These are phyloP conservation scores for Verticillium klebahnii DNA, from an alignment of 2,329 filamentous ascomycete genomes.

Conservation along the genomic window DNA sequence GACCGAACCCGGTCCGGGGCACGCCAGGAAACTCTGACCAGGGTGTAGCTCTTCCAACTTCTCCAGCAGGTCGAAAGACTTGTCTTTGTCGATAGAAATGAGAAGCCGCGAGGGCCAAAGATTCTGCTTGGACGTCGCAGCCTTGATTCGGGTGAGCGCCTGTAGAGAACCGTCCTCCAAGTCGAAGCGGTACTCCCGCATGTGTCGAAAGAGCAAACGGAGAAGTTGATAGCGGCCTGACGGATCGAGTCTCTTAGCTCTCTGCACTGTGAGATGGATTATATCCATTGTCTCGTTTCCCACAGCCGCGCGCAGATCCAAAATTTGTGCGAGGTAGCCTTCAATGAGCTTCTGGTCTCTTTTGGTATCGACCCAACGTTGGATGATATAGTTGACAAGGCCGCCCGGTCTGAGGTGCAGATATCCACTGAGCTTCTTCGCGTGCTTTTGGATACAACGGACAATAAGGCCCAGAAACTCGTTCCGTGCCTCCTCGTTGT, in stretches of 20 bases:
- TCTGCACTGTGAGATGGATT: neutral
- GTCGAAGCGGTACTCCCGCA: constrained; percentile 13
- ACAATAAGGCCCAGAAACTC: constrained; percentile 13
- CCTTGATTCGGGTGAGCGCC: constrained; percentile 7
- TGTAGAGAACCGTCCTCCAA: constrained; percentile 14
- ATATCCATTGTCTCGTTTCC: neutral
- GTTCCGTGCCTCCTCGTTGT: constrained; percentile 5
- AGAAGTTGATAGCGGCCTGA: constrained; percentile 15
- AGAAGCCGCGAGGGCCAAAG: neutral
- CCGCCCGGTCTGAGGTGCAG: neutral
- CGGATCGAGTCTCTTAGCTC: neutral
- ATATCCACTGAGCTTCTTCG: neutral
- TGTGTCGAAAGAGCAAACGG: constrained; percentile 14
- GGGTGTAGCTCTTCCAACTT: neutral
- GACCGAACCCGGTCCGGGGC: neutral
- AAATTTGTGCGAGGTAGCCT: neutral
- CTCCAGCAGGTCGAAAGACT: neutral
- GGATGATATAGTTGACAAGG: neutral
- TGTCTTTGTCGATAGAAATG: neutral
- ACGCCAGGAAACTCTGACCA: neutral
- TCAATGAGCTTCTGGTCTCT: neutral
- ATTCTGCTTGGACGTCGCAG: neutral
- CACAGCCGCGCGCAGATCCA: neutral
- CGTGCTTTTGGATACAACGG: neutral
- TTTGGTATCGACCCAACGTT: neutral